These are phyloP conservation scores for Aristolochia fimbriata DNA, from an alignment of 164 flowering plant genomes.

Conservation along the genomic window DNA sequence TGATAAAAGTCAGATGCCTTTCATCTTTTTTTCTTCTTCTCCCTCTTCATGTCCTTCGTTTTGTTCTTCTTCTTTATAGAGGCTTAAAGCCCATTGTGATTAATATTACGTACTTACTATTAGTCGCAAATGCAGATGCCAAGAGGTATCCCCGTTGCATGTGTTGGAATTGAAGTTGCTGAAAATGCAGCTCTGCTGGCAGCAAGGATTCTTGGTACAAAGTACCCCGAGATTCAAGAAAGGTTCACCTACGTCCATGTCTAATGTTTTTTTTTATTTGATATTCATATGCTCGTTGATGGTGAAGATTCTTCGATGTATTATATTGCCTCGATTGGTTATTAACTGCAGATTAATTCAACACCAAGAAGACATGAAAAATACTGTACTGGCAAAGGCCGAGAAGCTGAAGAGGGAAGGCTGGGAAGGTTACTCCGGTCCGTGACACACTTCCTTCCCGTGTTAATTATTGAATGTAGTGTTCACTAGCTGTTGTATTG, in stretches of 20 bases:
- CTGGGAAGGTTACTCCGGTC: slow-evolving; percentile 37
- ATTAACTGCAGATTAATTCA: slow-evolving; percentile 44
- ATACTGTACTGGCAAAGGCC: slow-evolving; percentile 59
- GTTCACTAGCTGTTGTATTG: too few relatives aligned
- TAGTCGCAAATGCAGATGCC: slow-evolving; percentile 59
- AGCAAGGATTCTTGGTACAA: slow-evolving; percentile 51
- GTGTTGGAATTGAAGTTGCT: slow-evolving; percentile 86
- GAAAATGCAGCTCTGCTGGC: slow-evolving; percentile 89
- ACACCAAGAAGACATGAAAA: slow-evolving; percentile 55
- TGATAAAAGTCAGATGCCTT: background rate
- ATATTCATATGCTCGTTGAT: background rate
- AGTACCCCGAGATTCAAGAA: slow-evolving; percentile 32
- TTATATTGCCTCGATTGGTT: background rate
- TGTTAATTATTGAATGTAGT: too few relatives aligned
- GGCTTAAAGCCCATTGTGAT: background rate
- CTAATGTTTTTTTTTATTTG: background rate
- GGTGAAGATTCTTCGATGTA: background rate
- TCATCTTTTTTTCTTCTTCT: background rate
- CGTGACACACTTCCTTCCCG: too few relatives aligned
- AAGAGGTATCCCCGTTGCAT: slow-evolving; percentile 92
- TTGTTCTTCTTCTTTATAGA: background rate
- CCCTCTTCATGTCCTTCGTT: background rate
- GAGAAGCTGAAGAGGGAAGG: slow-evolving; percentile 59
- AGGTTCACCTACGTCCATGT: slow-evolving; percentile 24
- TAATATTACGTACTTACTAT: background rate